Conservation (phyloP, 1,284 basidiomycete species). For the Macrocystidia cucumis region DNA sequence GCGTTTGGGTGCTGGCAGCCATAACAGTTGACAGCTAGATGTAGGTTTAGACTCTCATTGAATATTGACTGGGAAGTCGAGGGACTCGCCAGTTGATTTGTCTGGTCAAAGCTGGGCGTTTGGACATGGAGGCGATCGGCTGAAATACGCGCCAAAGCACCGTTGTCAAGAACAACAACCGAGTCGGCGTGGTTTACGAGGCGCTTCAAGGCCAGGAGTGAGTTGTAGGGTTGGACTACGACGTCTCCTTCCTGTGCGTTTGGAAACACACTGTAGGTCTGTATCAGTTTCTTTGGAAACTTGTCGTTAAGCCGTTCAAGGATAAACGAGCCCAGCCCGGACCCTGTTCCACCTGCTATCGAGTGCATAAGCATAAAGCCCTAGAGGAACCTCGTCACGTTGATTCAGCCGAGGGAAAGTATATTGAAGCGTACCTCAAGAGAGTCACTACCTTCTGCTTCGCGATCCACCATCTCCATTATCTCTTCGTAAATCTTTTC, state of each 20-base stretch:
- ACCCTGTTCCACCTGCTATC: conserved; percentile 97
- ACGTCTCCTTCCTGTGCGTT: conserved; percentile 89
- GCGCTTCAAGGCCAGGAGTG: conserved; percentile 89
- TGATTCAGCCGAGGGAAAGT: conserved; percentile 1
- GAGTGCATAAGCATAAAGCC: conserved; percentile 99
- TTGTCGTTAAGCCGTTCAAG: conserved; percentile 96
- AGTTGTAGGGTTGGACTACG: conserved; percentile 98
- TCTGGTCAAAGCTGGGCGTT: conserved; percentile 90
- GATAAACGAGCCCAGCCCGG: conserved; percentile 94
- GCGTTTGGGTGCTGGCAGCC: conserved; percentile 94
- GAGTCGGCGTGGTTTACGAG: conserved; percentile 96
- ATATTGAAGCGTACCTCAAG: conserved; percentile 62
- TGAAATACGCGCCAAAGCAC: conserved; percentile 87
- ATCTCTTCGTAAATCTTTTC: conserved; percentile 95
- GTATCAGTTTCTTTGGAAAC: conserved; percentile 98
- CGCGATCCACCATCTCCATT: conserved; percentile 98
- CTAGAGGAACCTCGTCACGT: conserved; percentile 33
- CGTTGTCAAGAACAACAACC: conserved; percentile 96
- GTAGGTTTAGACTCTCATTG: conserved; percentile 1
- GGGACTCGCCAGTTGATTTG: conserved; percentile 78
- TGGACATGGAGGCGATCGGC: conserved; percentile 88
- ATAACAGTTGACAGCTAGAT: conserved; percentile 88
- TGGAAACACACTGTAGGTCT: conserved; percentile 99
- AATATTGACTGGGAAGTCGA: neutral
- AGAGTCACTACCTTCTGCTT: conserved; percentile 97